Evolutionary conservation across 2,329 filamentous ascomycete species (phyloP).

Genomic region (Penicillium capsulatum): DNA sequence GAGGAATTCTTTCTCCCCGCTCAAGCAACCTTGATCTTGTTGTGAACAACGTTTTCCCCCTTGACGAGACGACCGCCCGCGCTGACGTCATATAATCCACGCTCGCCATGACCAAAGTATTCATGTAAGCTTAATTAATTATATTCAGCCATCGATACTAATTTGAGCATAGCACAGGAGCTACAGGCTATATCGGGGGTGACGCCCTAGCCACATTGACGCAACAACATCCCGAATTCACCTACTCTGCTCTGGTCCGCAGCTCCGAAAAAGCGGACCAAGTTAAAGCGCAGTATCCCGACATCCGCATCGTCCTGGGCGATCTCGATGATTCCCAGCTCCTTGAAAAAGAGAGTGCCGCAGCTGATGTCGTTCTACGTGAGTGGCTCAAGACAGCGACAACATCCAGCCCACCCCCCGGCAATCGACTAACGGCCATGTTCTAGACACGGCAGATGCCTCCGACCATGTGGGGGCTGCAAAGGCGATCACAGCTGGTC

Average conservation of each 20-base stretch:
- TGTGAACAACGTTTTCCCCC: too few species aligned
- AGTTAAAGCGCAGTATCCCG: constrained; percentile 41
- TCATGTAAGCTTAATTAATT: constrained; percentile 9
- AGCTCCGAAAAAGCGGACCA: constrained; percentile 35
- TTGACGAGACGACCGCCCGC: too few species aligned
- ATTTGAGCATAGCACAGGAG: constrained; percentile 38
- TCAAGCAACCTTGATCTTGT: too few species aligned
- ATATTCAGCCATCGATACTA: not conserved
- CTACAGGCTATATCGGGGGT: constrained; percentile 50
- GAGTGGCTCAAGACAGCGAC: constrained; percentile 12
- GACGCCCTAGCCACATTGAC: constrained; percentile 44
- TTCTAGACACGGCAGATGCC: constrained; percentile 26
- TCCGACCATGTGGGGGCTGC: constrained; percentile 40
- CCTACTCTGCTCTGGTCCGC: constrained; percentile 38
- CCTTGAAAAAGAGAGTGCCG: constrained; percentile 43
- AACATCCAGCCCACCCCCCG: not conserved
- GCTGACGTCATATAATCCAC: not conserved
- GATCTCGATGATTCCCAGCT: constrained; percentile 45
- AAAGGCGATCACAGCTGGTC: constrained; percentile 37
- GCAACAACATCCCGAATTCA: constrained; percentile 40
- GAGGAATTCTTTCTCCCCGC: too few species aligned
- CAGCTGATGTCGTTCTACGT: constrained; percentile 51
- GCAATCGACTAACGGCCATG: not conserved
- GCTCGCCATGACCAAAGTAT: constrained; percentile 18
- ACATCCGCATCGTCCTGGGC: constrained; percentile 51